Conservation (phyloP, 2,329 filamentous ascomycete genomes). For the Curvularia lunata region DNA sequence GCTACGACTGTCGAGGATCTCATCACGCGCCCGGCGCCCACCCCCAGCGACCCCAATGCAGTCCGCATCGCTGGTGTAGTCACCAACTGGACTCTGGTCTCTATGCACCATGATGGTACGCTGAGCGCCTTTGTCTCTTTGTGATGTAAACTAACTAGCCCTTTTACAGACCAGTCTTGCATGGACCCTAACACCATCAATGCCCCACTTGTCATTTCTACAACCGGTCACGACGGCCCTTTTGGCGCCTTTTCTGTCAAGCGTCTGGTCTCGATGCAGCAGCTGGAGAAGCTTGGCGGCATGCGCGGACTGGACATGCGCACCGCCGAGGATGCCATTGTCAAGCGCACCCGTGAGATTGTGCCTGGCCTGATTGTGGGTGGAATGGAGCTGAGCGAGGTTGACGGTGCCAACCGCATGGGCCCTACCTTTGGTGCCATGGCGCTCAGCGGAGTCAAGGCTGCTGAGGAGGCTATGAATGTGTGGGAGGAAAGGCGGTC, state of each 20-base stretch:
- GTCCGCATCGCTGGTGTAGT: constrained; percentile 86
- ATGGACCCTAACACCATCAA: constrained; percentile 99
- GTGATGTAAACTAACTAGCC: constrained; percentile 18
- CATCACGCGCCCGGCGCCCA: constrained; percentile 72
- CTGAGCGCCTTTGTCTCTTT: not conserved
- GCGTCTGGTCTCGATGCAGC: constrained; percentile 86
- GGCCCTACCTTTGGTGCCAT: constrained; percentile 89
- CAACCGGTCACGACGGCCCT: constrained; percentile 88
- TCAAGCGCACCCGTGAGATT: constrained; percentile 88
- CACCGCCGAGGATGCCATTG: constrained; percentile 87
- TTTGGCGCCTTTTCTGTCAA: constrained; percentile 93
- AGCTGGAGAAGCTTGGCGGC: constrained; percentile 81
- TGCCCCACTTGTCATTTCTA: constrained; percentile 84
- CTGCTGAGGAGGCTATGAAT: constrained; percentile 81
- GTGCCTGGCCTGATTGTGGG: constrained; percentile 89
- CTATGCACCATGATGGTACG: constrained; percentile 59
- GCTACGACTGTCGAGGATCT: constrained; percentile 91
- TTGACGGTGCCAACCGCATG: constrained; percentile 92
- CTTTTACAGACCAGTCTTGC: constrained; percentile 79
- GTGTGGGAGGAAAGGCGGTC: constrained; percentile 79
- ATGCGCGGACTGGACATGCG: constrained; percentile 97
- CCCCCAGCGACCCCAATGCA: constrained; percentile 53
- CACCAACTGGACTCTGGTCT: constrained; percentile 93
- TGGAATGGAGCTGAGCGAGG: constrained; percentile 90
- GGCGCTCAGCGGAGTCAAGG: constrained; percentile 86